phyloP scores from a whole-genome alignment of 2,329 filamentous ascomycete species.

The Penicillium oxalicum region DNA sequence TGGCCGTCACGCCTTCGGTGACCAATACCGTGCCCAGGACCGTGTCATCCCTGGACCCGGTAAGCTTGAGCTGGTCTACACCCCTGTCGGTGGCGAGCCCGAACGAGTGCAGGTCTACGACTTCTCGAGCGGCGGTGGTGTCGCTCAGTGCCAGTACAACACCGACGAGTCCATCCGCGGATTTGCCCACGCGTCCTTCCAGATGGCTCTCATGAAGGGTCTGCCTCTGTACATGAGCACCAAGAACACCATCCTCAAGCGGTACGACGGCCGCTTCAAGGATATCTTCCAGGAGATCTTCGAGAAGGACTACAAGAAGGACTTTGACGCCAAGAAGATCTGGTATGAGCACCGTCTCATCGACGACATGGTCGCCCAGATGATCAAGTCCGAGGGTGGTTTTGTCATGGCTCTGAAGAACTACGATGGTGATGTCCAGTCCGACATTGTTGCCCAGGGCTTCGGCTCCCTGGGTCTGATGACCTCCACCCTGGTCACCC shows the following conservation, averaged over 20 bases:
- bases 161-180: conserved; percentile 91
- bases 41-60: conserved; percentile 73
- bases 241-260: conserved; percentile 99
- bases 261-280: conserved; percentile 98
- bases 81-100: conserved; percentile 69
- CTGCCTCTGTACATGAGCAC: conserved; percentile 99
- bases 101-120: conserved; percentile 85
- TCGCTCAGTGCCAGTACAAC: conserved; percentile 97
- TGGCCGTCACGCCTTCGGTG: conserved; percentile 94
- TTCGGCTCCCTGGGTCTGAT: conserved; percentile 97
- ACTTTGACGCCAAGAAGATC: conserved; percentile 86
- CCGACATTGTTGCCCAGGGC: conserved; percentile 94
- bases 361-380: conserved; percentile 99
- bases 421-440: conserved; percentile 98
- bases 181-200: conserved; percentile 95
- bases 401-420: conserved; percentile 99
- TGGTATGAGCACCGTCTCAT: conserved; percentile 99
- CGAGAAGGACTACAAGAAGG: conserved; percentile 75
- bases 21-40: conserved; percentile 98
- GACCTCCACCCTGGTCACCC: conserved; percentile 96
- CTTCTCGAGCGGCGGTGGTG: conserved; percentile 70
- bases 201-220: conserved; percentile 80
- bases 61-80: conserved; percentile 92
- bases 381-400: conserved; percentile 97
- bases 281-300: conserved; percentile 99